Percentiles rank a stretch among this genome's conserved stretches.
Conservation (phyloP, 305 asterid genomes). For the Andrographis paniculata region DNA sequence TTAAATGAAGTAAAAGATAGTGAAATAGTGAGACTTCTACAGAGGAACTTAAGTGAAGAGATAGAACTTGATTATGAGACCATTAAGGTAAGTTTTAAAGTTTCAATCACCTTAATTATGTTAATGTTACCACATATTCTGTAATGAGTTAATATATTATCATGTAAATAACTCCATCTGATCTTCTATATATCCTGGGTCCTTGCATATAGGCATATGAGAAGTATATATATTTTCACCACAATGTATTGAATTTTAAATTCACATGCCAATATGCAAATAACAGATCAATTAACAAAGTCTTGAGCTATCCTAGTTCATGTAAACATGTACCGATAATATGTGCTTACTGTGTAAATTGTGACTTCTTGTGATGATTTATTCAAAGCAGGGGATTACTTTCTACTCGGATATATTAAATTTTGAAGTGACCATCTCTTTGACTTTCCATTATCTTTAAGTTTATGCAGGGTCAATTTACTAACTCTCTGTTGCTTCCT, state of each 20-base stretch:
- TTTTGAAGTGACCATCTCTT: constrained; percentile 5
- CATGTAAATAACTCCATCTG: constrained; percentile 6
- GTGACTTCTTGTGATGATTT: constrained; percentile 8
- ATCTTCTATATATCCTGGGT: constrained; percentile 1
- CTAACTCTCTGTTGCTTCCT: constrained; percentile 20
- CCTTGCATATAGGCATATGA: background rate
- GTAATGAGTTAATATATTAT: background rate
- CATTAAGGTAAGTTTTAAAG: constrained; percentile 34
- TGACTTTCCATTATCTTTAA: background rate
- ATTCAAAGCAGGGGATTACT: constrained; percentile 2
- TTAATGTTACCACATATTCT: background rate
- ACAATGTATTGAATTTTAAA: constrained; percentile 4
- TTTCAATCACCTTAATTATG: constrained; percentile 11
- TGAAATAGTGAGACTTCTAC: constrained; percentile 30
- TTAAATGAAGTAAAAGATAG: constrained; percentile 37
- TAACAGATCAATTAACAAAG: too few relatives aligned
- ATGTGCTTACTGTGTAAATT: constrained; percentile 12
- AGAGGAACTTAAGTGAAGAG: constrained; percentile 36
- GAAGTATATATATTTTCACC: constrained; percentile 2
- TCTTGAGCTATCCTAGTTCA: too few relatives aligned
- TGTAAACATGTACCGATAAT: background rate
- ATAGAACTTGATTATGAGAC: constrained; percentile 32
- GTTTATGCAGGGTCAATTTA: constrained; percentile 4
- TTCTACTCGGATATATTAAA: constrained; percentile 12
- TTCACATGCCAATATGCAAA: constrained; percentile 4